Percentiles rank a stretch among this genome's conserved stretches.
Evolutionary conservation across 306 rosid species (phyloP).

Genomic region (Hylodesmum podocarpum): DNA sequence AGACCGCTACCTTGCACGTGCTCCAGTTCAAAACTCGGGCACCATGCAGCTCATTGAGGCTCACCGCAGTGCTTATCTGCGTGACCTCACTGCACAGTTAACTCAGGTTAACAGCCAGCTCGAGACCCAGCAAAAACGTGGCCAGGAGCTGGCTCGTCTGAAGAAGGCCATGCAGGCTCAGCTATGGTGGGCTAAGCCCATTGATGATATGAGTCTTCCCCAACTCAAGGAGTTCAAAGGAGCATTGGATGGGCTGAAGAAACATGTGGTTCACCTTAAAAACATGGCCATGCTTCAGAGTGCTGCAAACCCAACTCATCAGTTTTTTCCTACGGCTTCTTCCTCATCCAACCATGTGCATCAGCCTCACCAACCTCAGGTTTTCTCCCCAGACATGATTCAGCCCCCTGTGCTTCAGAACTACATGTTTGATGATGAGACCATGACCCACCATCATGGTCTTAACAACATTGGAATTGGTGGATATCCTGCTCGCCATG

Average conservation of each 20-base stretch:
- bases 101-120: neutral
- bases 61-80: slow-evolving; percentile 27
- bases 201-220: neutral
- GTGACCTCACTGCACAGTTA: slow-evolving; percentile 22
- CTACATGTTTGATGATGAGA: slow-evolving; percentile 6
- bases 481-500: neutral
- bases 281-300: neutral
- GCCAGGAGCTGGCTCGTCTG: neutral
- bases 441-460: neutral
- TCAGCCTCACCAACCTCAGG: neutral
- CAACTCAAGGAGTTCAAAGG: neutral
- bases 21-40: neutral
- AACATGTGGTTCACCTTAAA: neutral
- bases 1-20: neutral
- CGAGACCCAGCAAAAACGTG: neutral
- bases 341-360: neutral
- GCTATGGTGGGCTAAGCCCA: slow-evolving; percentile 18
- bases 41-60: slow-evolving; percentile 29
- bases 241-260: neutral
- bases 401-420: slow-evolving; percentile 9
- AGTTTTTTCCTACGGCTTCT: neutral
- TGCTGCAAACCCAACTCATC: neutral
- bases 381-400: neutral
- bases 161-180: neutral
- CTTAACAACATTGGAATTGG: slow-evolving; percentile 14